Percentiles rank a stretch among this genome's conserved stretches.
These are phyloP conservation scores for Pythium sp. DNA, from an alignment of 352 stramenopile species.

Conservation along the genomic window DNA sequence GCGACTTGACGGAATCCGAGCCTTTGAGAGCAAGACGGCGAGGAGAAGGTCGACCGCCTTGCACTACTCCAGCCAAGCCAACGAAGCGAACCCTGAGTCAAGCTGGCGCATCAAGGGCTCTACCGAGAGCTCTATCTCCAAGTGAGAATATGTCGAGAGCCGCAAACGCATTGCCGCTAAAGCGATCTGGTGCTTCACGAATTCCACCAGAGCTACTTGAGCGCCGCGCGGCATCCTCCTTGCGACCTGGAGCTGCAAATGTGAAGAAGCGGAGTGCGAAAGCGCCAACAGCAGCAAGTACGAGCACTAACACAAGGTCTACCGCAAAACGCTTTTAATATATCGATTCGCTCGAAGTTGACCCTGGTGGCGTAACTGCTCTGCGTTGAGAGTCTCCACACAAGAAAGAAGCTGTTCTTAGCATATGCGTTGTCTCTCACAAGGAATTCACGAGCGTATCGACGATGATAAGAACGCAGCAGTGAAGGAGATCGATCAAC, in stretches of 20 bases:
- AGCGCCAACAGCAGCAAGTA: not conserved
- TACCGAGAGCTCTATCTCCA: not conserved
- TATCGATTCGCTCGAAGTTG: not conserved
- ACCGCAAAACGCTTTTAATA: not conserved
- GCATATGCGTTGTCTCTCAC: not conserved
- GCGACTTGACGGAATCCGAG: constrained; percentile 7
- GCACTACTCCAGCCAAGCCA: not conserved
- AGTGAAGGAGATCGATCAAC: not conserved
- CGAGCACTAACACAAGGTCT: not conserved
- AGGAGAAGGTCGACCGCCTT: not conserved
- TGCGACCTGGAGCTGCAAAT: not conserved
- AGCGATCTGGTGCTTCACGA: not conserved
- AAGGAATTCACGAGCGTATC: not conserved
- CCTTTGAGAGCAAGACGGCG: not conserved
- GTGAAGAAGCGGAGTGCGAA: not conserved
- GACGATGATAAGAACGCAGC: not conserved
- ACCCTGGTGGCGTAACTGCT: not conserved
- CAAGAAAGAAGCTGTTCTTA: not conserved
- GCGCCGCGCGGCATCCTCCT: not conserved
- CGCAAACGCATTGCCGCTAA: constrained; percentile 3
- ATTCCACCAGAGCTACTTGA: not conserved
- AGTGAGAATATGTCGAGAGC: constrained; percentile 9
- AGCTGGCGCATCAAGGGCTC: not conserved
- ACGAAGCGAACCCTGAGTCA: not conserved
- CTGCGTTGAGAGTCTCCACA: not conserved